Evolutionary conservation across 2,329 filamentous ascomycete genomes (phyloP).

Genomic region (Talaromyces sp.): DNA sequence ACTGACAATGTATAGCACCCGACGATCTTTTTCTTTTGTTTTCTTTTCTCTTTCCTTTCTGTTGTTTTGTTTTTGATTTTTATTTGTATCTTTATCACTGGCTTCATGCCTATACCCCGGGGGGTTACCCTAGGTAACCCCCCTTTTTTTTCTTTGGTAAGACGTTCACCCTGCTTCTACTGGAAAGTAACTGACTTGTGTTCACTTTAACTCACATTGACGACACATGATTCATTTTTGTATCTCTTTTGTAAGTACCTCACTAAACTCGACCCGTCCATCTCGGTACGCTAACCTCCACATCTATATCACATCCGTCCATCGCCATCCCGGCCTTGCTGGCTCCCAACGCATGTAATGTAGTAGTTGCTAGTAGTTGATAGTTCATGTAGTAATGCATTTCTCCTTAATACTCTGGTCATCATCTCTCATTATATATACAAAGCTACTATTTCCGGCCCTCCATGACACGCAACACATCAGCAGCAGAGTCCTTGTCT

Average conservation of each 20-base stretch:
- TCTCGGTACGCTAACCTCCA: background rate
- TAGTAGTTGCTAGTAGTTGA: background rate
- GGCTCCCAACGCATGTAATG: background rate
- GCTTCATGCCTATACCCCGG: background rate
- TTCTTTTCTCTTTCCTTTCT: background rate
- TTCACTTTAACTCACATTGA: background rate
- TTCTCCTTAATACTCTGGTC: background rate
- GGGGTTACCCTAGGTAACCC: background rate
- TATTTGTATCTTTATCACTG: background rate
- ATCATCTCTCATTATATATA: background rate
- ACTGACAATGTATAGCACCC: background rate
- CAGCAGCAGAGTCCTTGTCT: slow-evolving; percentile 63
- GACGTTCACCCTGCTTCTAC: background rate
- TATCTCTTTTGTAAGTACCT: background rate
- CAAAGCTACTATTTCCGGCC: slow-evolving; percentile 41
- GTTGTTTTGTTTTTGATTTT: background rate
- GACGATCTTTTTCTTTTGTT: background rate
- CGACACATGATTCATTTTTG: background rate
- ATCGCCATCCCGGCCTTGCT: background rate
- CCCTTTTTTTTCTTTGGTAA: slow-evolving; percentile 1
- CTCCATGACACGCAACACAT: slow-evolving; percentile 77
- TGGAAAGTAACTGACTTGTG: background rate
- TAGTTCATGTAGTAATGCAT: background rate
- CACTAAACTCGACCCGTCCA: background rate
- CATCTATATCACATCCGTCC: background rate